phyloP scores from a whole-genome alignment of 345 rosid species.

The Hibiscus tridactylites region DNA sequence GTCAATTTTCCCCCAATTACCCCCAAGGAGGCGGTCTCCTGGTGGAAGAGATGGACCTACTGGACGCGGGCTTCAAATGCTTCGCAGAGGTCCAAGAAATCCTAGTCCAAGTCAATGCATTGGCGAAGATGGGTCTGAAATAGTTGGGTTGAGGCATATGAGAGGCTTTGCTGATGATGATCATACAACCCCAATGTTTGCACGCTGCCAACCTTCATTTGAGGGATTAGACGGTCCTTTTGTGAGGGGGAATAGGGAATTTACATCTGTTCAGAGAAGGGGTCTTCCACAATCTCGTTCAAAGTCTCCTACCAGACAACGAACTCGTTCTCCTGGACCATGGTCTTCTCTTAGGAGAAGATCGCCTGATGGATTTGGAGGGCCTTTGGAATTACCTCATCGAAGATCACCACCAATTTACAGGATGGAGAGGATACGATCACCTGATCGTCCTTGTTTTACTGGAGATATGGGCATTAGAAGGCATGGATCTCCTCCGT shows the following conservation, averaged over 20 bases:
- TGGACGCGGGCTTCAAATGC: conserved; percentile 33
- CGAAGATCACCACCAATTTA: conserved; percentile 58
- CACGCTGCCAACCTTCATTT: conserved; percentile 36
- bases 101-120: conserved; percentile 31
- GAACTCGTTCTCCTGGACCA: conserved; percentile 55
- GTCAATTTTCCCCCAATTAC: conserved; percentile 28
- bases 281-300: conserved; percentile 42
- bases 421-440: conserved; percentile 50
- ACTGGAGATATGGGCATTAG: conserved; percentile 50
- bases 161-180: conserved; percentile 41
- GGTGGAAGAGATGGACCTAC: conserved; percentile 40
- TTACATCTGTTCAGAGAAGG: conserved; percentile 39
- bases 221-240: conserved; percentile 52
- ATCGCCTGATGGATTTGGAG: conserved; percentile 60
- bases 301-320: conserved; percentile 58
- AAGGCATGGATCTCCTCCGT: conserved; percentile 63
- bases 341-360: conserved; percentile 71
- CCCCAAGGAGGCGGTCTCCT: conserved; percentile 45
- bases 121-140: conserved; percentile 50
- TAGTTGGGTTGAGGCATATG: conserved; percentile 49
- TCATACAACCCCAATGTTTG: conserved; percentile 35
- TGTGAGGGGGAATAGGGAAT: conserved; percentile 46
- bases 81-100: conserved; percentile 48
- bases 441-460: conserved; percentile 63
- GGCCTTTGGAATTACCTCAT: conserved; percentile 47